These are phyloP conservation scores for Trapa bicornis DNA, from an alignment of 345 rosid genomes.

Conservation along the genomic window DNA sequence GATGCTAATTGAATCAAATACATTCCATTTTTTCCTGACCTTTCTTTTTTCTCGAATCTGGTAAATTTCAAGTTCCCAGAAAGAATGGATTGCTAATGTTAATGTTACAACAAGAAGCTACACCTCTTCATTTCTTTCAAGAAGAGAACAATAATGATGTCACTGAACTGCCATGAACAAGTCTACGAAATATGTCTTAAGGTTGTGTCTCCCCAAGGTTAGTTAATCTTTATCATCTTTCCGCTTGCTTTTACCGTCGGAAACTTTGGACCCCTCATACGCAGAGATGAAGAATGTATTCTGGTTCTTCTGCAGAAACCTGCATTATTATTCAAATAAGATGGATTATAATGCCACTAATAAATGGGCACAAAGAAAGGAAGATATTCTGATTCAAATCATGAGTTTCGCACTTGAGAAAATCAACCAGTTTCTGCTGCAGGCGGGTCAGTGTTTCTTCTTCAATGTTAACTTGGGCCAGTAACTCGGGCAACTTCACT, in stretches of 20 bases:
- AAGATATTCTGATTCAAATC: background rate
- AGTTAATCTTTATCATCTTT: constrained; percentile 37
- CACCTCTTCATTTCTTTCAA: background rate
- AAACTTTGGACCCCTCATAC: constrained; percentile 41
- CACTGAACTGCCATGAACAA: background rate
- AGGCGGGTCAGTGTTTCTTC: constrained; percentile 66
- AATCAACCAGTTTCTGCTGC: constrained; percentile 76
- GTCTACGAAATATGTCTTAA: background rate
- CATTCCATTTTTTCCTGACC: background rate
- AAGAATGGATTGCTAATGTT: constrained; percentile 14
- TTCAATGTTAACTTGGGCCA: constrained; percentile 74
- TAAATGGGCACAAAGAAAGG: background rate
- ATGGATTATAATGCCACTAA: background rate
- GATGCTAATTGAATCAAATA: background rate
- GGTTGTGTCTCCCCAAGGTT: background rate
- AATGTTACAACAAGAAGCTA: constrained; percentile 11
- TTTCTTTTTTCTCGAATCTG: background rate
- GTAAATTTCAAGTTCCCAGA: background rate
- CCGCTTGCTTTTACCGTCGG: constrained; percentile 63
- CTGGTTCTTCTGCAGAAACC: constrained; percentile 92
- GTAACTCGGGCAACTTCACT: constrained; percentile 91
- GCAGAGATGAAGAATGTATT: constrained; percentile 59
- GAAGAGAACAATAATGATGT: background rate
- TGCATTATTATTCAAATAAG: constrained; percentile 13
- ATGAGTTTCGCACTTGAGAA: constrained; percentile 49